Conservation (phyloP, 805 yeast genomes). For the Candida vartiovaarae region DNA sequence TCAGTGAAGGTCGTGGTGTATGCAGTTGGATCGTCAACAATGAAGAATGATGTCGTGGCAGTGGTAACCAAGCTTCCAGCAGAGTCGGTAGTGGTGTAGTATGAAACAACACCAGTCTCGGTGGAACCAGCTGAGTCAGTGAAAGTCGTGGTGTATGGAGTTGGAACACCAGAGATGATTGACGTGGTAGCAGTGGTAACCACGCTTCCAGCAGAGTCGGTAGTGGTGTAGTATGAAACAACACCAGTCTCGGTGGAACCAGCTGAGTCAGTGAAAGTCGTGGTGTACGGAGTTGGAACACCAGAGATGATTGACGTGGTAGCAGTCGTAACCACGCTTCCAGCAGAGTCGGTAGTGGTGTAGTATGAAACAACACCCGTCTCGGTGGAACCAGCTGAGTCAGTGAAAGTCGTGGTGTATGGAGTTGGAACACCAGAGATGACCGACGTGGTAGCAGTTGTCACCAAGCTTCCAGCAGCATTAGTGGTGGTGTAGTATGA, state of each 20-base stretch:
- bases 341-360: slow-evolving; percentile 1
- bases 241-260: slow-evolving; percentile 1
- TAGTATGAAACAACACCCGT: slow-evolving; percentile 3
- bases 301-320: no score
- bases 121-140: no score
- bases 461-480: neutral
- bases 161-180: no score
- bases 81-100: no score
- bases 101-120: no score
- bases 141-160: no score
- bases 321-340: no score
- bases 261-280: slow-evolving; percentile 2
- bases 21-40: no score
- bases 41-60: no score
- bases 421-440: slow-evolving; percentile 3
- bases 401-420: slow-evolving; percentile 7
- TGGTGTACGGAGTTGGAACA: neutral
- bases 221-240: slow-evolving; percentile 3
- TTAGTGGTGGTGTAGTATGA: slow-evolving; percentile 4
- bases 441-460: slow-evolving; percentile 1
- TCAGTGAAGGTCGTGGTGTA: no score
- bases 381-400: neutral
- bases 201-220: neutral
- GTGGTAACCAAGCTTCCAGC: neutral
- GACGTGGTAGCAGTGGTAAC: no score